Evolutionary conservation across 345 rosid species (phyloP).

Genomic region (Arabidopsis thaliana): DNA sequence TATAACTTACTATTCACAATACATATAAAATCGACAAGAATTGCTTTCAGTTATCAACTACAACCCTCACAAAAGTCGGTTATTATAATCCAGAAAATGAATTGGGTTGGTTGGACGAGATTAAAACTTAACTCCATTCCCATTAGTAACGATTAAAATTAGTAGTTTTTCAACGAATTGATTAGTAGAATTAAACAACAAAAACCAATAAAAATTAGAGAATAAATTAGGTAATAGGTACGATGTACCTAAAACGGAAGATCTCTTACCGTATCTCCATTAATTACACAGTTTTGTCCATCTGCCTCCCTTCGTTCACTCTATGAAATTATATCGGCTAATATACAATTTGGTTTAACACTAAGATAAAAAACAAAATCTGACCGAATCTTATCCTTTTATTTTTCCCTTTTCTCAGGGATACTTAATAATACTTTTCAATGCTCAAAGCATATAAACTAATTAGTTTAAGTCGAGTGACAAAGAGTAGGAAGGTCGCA

Average conservation of each 20-base stretch:
- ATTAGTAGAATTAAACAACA: not conserved
- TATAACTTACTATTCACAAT: too few species aligned
- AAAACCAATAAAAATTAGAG: slow-evolving; percentile 5
- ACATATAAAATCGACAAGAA: not conserved
- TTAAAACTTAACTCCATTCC: not conserved
- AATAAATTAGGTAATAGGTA: slow-evolving; percentile 53
- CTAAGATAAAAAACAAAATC: slow-evolving; percentile 24
- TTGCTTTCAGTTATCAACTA: not conserved
- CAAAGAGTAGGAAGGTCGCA: slow-evolving; percentile 53
- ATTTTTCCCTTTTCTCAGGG: not conserved
- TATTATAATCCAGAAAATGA: not conserved
- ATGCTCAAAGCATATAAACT: slow-evolving; percentile 2
- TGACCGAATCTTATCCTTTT: slow-evolving; percentile 23
- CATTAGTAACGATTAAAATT: not conserved
- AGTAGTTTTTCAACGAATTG: slow-evolving; percentile 2
- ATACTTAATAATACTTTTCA: slow-evolving; percentile 1
- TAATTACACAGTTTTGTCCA: slow-evolving; percentile 29
- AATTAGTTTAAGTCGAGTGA: not conserved
- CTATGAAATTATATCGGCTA: slow-evolving; percentile 3
- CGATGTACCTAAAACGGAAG: slow-evolving; percentile 64
- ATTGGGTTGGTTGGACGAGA: not conserved
- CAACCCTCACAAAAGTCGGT: not conserved
- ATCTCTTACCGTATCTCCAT: slow-evolving; percentile 48
- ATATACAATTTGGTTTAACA: slow-evolving; percentile 26
- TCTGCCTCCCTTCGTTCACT: slow-evolving; percentile 21